Percentiles rank a stretch among this genome's conserved stretches.
Evolutionary conservation across 345 rosid species (phyloP).

Genomic region (Citrus mangshanensis): DNA sequence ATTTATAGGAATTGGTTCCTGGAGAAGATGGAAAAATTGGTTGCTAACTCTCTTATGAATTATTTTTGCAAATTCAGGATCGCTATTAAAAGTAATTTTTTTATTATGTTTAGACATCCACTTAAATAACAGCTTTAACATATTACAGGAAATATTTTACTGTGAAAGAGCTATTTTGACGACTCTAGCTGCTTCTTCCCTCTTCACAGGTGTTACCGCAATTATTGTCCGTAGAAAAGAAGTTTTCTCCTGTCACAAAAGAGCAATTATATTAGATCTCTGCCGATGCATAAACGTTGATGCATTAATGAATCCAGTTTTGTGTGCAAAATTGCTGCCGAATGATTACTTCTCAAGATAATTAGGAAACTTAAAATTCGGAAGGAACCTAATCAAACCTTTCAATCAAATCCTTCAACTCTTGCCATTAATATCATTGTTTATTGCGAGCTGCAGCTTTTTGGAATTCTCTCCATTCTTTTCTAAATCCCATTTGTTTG

Average conservation of each 20-base stretch:
- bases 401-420: conserved; percentile 9
- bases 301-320: background rate
- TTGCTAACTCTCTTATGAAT: background rate
- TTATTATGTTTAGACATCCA: conserved; percentile 2
- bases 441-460: conserved; percentile 28
- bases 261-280: background rate
- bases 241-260: conserved; percentile 10
- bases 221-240: background rate
- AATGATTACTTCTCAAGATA: background rate
- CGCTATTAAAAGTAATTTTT: background rate
- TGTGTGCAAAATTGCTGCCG: background rate
- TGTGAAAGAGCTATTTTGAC: background rate
- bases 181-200: background rate
- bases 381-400: background rate
- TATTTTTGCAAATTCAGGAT: background rate
- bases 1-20: background rate
- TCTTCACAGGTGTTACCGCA: background rate
- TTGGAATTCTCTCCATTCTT: conserved; percentile 35
- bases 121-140: background rate
- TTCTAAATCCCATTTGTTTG: conserved; percentile 48
- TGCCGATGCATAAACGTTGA: background rate
- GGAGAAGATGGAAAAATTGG: background rate
- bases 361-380: background rate
- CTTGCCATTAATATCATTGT: conserved; percentile 24
- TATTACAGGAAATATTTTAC: background rate